These are phyloP conservation scores for Ascocoryne sarcoides DNA, from an alignment of 2,329 filamentous ascomycete species.

Conservation along the genomic window DNA sequence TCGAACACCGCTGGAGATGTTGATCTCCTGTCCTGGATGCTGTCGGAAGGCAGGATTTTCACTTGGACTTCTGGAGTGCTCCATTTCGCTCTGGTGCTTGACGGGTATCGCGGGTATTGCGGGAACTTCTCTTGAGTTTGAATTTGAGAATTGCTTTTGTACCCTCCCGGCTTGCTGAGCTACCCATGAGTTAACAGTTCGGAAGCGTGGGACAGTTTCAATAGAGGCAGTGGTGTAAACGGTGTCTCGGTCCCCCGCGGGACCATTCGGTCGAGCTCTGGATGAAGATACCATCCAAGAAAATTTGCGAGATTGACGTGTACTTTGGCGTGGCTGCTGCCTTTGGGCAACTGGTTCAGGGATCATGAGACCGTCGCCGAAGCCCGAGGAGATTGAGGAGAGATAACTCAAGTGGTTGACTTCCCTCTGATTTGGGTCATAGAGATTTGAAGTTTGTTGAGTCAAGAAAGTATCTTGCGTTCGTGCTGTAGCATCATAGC, in stretches of 20 bases:
- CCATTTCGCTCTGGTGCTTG: not conserved
- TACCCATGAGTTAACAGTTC: constrained; percentile 55
- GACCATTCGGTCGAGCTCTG: constrained; percentile 6
- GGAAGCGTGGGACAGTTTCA: constrained; percentile 41
- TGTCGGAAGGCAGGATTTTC: constrained; percentile 24
- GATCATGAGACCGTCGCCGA: constrained; percentile 50
- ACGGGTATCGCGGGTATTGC: constrained; percentile 22
- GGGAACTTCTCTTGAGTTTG: constrained; percentile 28
- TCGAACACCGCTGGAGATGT: constrained; percentile 19
- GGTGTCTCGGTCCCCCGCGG: constrained; percentile 23
- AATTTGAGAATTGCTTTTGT: constrained; percentile 37
- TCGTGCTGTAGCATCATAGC: constrained; percentile 8
- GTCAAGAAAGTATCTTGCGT: constrained; percentile 7
- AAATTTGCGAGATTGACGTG: constrained; percentile 21
- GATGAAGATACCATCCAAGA: constrained; percentile 22
- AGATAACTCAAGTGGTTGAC: constrained; percentile 32
- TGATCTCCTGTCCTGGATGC: constrained; percentile 27
- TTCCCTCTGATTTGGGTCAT: constrained; percentile 18
- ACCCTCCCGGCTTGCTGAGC: constrained; percentile 51
- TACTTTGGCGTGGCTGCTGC: constrained; percentile 11
- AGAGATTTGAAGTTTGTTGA: constrained; percentile 16
- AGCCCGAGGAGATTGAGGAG: constrained; percentile 56
- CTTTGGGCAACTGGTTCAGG: constrained; percentile 26
- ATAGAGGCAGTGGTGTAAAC: constrained; percentile 25
- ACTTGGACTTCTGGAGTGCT: constrained; percentile 22